phyloP scores from a whole-genome alignment of 2,329 filamentous ascomycete species.

The Diatrype stigma region DNA sequence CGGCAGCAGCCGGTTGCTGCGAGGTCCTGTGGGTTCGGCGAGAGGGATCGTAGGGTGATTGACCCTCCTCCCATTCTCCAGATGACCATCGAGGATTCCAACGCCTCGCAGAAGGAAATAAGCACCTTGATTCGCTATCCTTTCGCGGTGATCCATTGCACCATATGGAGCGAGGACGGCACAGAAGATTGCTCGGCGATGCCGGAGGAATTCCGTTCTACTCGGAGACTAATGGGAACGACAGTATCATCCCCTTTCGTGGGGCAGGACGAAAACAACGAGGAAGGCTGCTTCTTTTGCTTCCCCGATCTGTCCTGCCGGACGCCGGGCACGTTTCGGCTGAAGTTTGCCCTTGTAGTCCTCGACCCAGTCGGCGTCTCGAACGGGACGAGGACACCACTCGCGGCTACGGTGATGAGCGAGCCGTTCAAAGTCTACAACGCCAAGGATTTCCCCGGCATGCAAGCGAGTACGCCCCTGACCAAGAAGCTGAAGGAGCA shows the following conservation, averaged over 20 bases:
- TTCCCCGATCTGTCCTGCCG: slow-evolving; percentile 80
- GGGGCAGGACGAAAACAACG: slow-evolving; percentile 66
- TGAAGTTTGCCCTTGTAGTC: slow-evolving; percentile 70
- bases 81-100: slow-evolving; percentile 59
- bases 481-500: slow-evolving; percentile 73
- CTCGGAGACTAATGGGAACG: slow-evolving; percentile 75
- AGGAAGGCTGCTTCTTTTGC: slow-evolving; percentile 79
- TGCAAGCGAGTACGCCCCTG: slow-evolving; percentile 71
- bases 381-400: slow-evolving; percentile 48
- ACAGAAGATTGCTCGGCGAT: slow-evolving; percentile 65
- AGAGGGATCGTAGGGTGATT: slow-evolving; percentile 75
- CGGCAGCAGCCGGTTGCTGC: slow-evolving; percentile 77
- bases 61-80: slow-evolving; percentile 82
- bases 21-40: slow-evolving; percentile 77
- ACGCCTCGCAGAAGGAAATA: slow-evolving; percentile 50
- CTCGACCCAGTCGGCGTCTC: slow-evolving; percentile 58
- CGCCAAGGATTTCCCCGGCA: slow-evolving; percentile 82
- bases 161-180: slow-evolving; percentile 67
- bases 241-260: slow-evolving; percentile 73
- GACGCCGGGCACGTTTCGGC: slow-evolving; percentile 69
- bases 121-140: slow-evolving; percentile 51
- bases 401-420: slow-evolving; percentile 53
- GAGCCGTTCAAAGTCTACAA: slow-evolving; percentile 76
- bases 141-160: slow-evolving; percentile 71
- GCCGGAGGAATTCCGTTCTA: slow-evolving; percentile 67